Conservation (phyloP, 2,329 filamentous ascomycete genomes). For the Penicillium decumbens region DNA sequence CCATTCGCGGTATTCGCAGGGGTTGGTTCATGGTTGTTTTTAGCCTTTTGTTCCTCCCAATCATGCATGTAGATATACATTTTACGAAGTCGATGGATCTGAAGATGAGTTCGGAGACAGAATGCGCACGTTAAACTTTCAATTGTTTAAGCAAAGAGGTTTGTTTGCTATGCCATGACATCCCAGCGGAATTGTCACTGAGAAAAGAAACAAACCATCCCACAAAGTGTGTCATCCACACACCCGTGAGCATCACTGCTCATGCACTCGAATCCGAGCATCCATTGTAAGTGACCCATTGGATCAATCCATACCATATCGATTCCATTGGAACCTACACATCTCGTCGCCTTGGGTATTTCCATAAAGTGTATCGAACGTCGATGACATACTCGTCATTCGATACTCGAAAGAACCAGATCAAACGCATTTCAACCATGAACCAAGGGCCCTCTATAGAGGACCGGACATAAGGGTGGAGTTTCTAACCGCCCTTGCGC, state of each 20-base stretch:
- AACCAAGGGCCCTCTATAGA: not conserved
- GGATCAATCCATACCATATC: not conserved
- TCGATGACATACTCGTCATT: constrained; percentile 1
- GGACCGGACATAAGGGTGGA: not conserved
- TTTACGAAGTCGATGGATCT: not conserved
- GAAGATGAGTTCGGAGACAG: not conserved
- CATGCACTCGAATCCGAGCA: not conserved
- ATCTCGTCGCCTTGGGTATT: constrained; percentile 15
- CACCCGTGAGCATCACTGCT: not conserved
- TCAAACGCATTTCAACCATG: constrained; percentile 7
- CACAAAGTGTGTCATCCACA: not conserved
- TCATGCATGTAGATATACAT: not conserved
- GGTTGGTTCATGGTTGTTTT: not conserved
- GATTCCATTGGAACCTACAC: constrained; percentile 3
- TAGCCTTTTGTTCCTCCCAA: not conserved
- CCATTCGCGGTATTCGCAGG: not conserved
- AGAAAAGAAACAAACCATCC: constrained; percentile 1
- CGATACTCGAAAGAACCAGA: constrained; percentile 45
- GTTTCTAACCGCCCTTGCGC: constrained; percentile 23
- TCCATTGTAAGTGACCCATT: not conserved
- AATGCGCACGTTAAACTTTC: not conserved
- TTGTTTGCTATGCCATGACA: not conserved
- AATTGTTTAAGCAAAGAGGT: not conserved
- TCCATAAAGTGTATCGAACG: constrained; percentile 12
- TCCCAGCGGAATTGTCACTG: not conserved